A percentile compares a stretch with the other conserved stretches of the same genome.
Conservation (phyloP, 2,329 filamentous ascomycete species). For the Harringtonia aguacate region DNA sequence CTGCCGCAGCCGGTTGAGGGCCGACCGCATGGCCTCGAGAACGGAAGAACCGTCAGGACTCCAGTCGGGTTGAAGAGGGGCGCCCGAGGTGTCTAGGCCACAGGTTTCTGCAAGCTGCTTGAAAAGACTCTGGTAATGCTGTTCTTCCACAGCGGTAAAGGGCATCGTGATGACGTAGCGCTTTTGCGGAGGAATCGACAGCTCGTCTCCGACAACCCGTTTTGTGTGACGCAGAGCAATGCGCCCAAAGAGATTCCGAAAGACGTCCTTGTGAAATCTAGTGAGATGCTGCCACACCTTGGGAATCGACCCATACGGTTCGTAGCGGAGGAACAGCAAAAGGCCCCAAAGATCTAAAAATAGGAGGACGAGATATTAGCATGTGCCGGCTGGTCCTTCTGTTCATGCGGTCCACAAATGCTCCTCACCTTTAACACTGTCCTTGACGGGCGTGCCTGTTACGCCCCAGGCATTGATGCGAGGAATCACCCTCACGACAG, state of each 20-base stretch:
- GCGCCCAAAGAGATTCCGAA: slow-evolving; percentile 56
- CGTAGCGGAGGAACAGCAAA: slow-evolving; percentile 67
- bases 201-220: slow-evolving; percentile 64
- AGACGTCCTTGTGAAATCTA: slow-evolving; percentile 47
- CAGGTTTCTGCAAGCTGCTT: slow-evolving; percentile 63
- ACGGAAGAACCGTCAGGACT: slow-evolving; percentile 44
- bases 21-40: slow-evolving; percentile 65
- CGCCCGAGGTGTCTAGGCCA: slow-evolving; percentile 53
- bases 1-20: slow-evolving; percentile 48
- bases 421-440: slow-evolving; percentile 27
- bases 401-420: background rate
- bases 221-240: slow-evolving; percentile 84
- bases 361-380: no score
- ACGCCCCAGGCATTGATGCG: slow-evolving; percentile 85
- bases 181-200: slow-evolving; percentile 71
- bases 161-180: slow-evolving; percentile 81
- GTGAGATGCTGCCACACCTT: slow-evolving; percentile 60
- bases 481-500: slow-evolving; percentile 68
- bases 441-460: slow-evolving; percentile 80
- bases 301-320: slow-evolving; percentile 59
- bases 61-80: slow-evolving; percentile 52
- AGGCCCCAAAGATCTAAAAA: slow-evolving; percentile 65
- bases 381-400: no score
- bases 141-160: slow-evolving; percentile 82
- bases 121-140: slow-evolving; percentile 72